These are phyloP conservation scores for Earliella scabrosa DNA, from an alignment of 1,284 basidiomycete species.

Conservation along the genomic window DNA sequence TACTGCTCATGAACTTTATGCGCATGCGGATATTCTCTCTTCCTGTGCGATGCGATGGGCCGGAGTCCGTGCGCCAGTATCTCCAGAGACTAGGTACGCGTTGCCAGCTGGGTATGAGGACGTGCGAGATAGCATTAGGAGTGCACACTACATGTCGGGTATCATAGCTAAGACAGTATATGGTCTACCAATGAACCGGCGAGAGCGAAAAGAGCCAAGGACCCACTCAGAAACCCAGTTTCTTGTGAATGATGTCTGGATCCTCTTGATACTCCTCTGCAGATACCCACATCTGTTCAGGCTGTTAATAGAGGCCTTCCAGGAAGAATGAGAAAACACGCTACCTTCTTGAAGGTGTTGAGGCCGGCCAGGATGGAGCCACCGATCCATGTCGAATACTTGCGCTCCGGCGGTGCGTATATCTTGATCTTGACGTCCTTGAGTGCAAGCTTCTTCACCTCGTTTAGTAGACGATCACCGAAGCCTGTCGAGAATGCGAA, in stretches of 20 bases:
- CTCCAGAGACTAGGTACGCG: too few relatives aligned
- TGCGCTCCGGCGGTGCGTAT: slow-evolving; percentile 98
- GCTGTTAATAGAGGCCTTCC: neutral
- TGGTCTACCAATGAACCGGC: slow-evolving; percentile 29
- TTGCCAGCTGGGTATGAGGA: neutral
- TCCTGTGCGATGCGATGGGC: neutral
- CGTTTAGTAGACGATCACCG: slow-evolving; percentile 93
- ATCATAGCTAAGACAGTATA: slow-evolving; percentile 36
- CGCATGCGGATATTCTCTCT: slow-evolving; percentile 38
- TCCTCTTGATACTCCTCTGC: slow-evolving; percentile 99
- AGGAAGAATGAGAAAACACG: neutral
- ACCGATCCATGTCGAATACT: slow-evolving; percentile 99
- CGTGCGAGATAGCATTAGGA: slow-evolving; percentile 26
- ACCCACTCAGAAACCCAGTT: slow-evolving; percentile 68
- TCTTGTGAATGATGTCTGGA: slow-evolving; percentile 96
- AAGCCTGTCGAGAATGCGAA: slow-evolving; percentile 74
- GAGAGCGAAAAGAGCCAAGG: slow-evolving; percentile 18
- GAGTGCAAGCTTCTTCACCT: slow-evolving; percentile 95
- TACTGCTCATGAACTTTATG: slow-evolving; percentile 48
- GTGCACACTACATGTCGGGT: slow-evolving; percentile 35
- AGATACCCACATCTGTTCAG: slow-evolving; percentile 92
- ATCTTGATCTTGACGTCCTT: slow-evolving; percentile 99
- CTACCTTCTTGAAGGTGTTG: slow-evolving; percentile 96
- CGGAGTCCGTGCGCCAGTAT: neutral
- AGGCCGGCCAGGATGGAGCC: slow-evolving; percentile 95